These are phyloP conservation scores for Vigna hirtella DNA, from an alignment of 306 rosid genomes.

Conservation along the genomic window DNA sequence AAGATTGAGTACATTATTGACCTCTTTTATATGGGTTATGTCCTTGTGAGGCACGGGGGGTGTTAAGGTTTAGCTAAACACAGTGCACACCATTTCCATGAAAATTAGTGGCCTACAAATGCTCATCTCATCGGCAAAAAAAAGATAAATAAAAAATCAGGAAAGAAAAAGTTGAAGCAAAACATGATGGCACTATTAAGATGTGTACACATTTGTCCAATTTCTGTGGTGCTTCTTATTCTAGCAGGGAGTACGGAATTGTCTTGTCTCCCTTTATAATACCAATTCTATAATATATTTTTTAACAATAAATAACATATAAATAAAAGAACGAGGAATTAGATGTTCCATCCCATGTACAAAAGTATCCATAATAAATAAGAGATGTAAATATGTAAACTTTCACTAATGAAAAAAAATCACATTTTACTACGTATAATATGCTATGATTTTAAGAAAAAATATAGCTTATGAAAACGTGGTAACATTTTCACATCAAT, in stretches of 20 bases:
- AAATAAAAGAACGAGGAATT: too few relatives aligned
- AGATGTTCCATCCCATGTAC: too few relatives aligned
- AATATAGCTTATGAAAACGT: too few relatives aligned
- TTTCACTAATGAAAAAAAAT: too few relatives aligned
- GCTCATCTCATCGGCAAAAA: not conserved
- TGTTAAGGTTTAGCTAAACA: conserved; percentile 49
- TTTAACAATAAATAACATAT: too few relatives aligned
- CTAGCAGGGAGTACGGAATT: conserved; percentile 27
- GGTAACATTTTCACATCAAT: too few relatives aligned
- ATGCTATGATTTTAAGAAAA: too few relatives aligned
- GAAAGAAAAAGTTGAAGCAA: conserved; percentile 37
- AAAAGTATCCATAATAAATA: too few relatives aligned
- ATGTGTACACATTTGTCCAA: conserved; percentile 37
- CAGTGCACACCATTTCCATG: conserved; percentile 40
- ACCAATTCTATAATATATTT: not conserved
- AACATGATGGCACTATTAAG: conserved; percentile 41
- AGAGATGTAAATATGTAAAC: too few relatives aligned
- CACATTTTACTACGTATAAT: too few relatives aligned
- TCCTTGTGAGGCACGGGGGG: conserved; percentile 39
- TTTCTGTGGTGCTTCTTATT: conserved; percentile 35
- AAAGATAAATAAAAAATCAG: not conserved
- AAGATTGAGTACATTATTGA: conserved; percentile 39
- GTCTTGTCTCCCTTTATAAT: not conserved
- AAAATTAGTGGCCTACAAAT: conserved; percentile 38
- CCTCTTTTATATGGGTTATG: conserved; percentile 20